Evolutionary conservation across 108 stramenopile genomes (phyloP).

Genomic region (Bacterosira constricta): DNA sequence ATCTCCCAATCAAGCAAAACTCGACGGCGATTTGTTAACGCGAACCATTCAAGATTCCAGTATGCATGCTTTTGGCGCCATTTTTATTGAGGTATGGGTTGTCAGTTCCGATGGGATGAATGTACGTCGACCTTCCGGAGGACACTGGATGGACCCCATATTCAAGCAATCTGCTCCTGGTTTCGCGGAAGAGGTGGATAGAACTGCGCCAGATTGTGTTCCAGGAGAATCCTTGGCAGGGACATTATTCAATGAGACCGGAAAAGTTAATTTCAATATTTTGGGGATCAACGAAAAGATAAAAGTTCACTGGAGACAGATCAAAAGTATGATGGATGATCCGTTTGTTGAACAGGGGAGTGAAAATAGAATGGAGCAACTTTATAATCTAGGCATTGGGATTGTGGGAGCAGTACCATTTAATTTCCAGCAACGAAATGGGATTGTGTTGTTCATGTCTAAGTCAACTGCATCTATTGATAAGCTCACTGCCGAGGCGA

Average conservation of each 20-base stretch:
- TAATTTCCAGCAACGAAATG: conserved; percentile 7
- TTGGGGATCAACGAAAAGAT: not conserved
- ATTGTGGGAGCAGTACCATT: conserved; percentile 40
- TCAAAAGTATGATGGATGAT: conserved; percentile 36
- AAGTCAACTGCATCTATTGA: conserved; percentile 3
- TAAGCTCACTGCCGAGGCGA: conserved; percentile 3
- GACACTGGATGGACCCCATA: conserved; percentile 38
- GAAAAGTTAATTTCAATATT: too few species aligned
- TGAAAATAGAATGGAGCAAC: conserved; percentile 16
- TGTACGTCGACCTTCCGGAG: conserved; percentile 37
- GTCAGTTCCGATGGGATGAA: conserved; percentile 23
- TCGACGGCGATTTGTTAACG: conserved; percentile 29
- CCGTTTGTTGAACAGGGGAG: conserved; percentile 39
- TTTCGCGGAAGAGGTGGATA: not conserved
- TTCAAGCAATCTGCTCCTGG: conserved; percentile 2
- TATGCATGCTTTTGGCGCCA: conserved; percentile 47
- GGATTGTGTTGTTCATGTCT: conserved; percentile 48
- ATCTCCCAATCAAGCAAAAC: not conserved
- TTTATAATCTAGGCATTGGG: conserved; percentile 30
- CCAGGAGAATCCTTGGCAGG: conserved; percentile 27
- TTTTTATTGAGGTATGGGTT: conserved; percentile 60
- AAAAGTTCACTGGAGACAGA: conserved; percentile 33
- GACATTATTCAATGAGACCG: conserved; percentile 8
- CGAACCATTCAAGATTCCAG: conserved; percentile 44
- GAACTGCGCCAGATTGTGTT: conserved; percentile 12